Conservation (phyloP, 441 rosid genomes). For the Corymbia calophylla region DNA sequence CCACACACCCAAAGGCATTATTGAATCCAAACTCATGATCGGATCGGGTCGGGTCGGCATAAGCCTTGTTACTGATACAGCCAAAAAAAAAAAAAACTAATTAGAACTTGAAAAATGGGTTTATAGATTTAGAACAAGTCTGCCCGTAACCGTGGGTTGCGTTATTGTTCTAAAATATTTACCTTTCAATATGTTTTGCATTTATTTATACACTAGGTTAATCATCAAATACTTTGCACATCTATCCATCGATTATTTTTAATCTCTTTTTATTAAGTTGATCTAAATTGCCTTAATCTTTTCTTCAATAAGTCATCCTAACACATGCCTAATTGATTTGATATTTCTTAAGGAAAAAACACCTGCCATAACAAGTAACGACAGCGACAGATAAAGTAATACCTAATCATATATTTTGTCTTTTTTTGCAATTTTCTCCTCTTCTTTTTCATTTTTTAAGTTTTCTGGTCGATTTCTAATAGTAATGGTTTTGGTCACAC, state of each 20-base stretch:
- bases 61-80: neutral
- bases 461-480: neutral
- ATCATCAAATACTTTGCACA: too few relatives aligned
- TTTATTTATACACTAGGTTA: too few relatives aligned
- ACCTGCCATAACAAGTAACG: neutral
- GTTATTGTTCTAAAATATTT: neutral
- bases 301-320: neutral
- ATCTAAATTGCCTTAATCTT: neutral
- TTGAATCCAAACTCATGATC: neutral
- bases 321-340: neutral
- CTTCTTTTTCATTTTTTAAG: fast-evolving
- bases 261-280: neutral
- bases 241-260: neutral
- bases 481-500: neutral
- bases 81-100: neutral
- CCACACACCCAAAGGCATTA: neutral
- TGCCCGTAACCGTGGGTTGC: neutral
- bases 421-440: neutral
- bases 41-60: neutral
- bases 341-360: neutral
- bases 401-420: neutral
- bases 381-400: fast-evolving
- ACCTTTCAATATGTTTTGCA: too few relatives aligned
- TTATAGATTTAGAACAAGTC: neutral
- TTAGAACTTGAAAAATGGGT: neutral